Percentiles rank a stretch among this genome's conserved stretches.
Conservation (phyloP, 306 rosid species). For the Pterocarpus macrocarpus region DNA sequence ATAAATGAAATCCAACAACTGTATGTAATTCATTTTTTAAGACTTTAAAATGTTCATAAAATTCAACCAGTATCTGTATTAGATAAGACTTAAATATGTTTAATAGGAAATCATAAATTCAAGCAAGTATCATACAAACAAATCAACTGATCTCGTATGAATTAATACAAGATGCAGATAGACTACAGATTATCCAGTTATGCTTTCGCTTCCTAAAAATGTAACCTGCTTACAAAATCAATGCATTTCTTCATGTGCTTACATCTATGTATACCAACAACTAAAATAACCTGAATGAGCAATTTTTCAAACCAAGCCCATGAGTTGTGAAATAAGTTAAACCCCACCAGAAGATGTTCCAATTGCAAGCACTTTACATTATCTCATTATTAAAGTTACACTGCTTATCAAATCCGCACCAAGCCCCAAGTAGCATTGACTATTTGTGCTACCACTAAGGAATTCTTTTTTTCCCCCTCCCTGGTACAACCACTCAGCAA, state of each 20-base stretch:
- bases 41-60: too few relatives aligned
- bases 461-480: neutral
- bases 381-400: constrained; percentile 2
- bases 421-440: constrained; percentile 1
- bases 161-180: constrained; percentile 28
- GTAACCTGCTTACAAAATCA: neutral
- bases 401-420: neutral
- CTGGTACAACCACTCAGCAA: too few relatives aligned
- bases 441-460: constrained; percentile 23
- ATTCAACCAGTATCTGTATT: too few relatives aligned
- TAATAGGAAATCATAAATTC: constrained; percentile 2
- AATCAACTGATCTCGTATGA: constrained; percentile 6
- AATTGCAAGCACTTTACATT: constrained; percentile 10
- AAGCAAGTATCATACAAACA: constrained; percentile 18
- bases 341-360: neutral
- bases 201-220: neutral
- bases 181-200: constrained; percentile 1
- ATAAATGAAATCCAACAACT: too few relatives aligned
- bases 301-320: neutral
- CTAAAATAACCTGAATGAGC: constrained; percentile 10
- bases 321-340: constrained; percentile 15
- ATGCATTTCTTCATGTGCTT: constrained; percentile 14
- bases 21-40: too few relatives aligned
- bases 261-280: neutral
- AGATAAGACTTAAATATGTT: too few relatives aligned